Conservation (phyloP, 2,329 filamentous ascomycete species). For the Pyricularia grisea region DNA sequence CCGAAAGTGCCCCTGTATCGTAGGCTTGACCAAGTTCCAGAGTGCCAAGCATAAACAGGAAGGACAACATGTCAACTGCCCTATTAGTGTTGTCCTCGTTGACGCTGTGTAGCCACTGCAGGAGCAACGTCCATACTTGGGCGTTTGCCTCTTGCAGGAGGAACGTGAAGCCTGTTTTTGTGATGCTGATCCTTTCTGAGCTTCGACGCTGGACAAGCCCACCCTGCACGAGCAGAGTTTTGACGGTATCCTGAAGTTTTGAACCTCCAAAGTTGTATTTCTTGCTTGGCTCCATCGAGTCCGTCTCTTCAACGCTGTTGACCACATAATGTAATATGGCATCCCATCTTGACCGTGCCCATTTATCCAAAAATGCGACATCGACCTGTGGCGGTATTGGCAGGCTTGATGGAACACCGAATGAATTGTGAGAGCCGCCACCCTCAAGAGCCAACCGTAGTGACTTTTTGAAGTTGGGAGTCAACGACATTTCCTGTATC, state of each 20-base stretch:
- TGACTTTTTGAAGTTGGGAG: slow-evolving; percentile 72
- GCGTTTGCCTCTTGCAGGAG: slow-evolving; percentile 91
- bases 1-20: slow-evolving; percentile 72
- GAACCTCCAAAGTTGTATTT: slow-evolving; percentile 31
- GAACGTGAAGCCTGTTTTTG: slow-evolving; percentile 88
- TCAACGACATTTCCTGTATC: slow-evolving; percentile 61
- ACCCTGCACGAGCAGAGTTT: slow-evolving; percentile 71
- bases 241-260: slow-evolving; percentile 67
- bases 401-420: slow-evolving; percentile 72
- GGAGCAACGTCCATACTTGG: slow-evolving; percentile 90
- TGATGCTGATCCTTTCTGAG: slow-evolving; percentile 58
- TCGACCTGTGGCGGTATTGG: slow-evolving; percentile 55
- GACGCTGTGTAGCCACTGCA: slow-evolving; percentile 85
- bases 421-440: slow-evolving; percentile 68
- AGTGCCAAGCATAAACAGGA: slow-evolving; percentile 90
- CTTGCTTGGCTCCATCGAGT: slow-evolving; percentile 27
- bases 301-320: slow-evolving; percentile 53
- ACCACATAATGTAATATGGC: slow-evolving; percentile 94
- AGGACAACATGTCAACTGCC: slow-evolving; percentile 81
- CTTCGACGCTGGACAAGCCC: slow-evolving; percentile 60
- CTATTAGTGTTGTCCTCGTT: slow-evolving; percentile 35
- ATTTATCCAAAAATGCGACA: slow-evolving; percentile 68
- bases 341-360: slow-evolving; percentile 87
- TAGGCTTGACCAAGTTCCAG: slow-evolving; percentile 89
- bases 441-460: slow-evolving; percentile 82